Evolutionary conservation across 306 rosid species (phyloP).

Genomic region (Prinsepia uniflora): DNA sequence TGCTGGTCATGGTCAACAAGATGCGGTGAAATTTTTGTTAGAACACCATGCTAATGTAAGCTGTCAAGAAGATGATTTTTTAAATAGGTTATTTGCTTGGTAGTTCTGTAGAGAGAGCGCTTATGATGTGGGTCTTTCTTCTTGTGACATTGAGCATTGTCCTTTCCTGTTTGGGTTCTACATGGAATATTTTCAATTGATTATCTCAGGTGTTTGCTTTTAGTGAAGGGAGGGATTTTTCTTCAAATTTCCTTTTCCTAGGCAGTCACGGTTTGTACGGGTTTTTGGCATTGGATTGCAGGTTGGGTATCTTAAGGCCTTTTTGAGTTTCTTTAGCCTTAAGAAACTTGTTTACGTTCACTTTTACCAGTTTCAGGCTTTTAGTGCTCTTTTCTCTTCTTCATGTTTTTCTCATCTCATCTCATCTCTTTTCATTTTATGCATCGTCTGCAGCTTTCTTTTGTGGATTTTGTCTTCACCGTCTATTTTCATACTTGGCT

Average conservation of each 20-base stretch:
- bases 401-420: neutral
- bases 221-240: too few species aligned
- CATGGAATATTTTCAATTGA: neutral
- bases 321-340: neutral
- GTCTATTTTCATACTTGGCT: neutral
- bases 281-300: neutral
- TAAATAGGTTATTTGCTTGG: neutral
- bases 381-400: neutral
- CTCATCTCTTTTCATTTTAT: neutral
- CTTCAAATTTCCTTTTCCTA: neutral
- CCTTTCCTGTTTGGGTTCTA: neutral
- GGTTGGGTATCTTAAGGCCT: neutral
- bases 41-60: slow-evolving; percentile 76
- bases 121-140: neutral
- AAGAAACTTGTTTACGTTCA: neutral
- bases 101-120: neutral
- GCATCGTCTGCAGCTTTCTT: neutral
- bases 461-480: neutral
- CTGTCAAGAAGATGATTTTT: neutral
- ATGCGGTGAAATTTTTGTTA: slow-evolving; percentile 62
- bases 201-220: too few species aligned
- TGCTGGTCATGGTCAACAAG: slow-evolving; percentile 85
- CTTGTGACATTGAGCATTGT: neutral
- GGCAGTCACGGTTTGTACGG: neutral
- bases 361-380: neutral